phyloP scores from a whole-genome alignment of 2,329 filamentous ascomycete genomes.

The Nakataea oryzae region DNA sequence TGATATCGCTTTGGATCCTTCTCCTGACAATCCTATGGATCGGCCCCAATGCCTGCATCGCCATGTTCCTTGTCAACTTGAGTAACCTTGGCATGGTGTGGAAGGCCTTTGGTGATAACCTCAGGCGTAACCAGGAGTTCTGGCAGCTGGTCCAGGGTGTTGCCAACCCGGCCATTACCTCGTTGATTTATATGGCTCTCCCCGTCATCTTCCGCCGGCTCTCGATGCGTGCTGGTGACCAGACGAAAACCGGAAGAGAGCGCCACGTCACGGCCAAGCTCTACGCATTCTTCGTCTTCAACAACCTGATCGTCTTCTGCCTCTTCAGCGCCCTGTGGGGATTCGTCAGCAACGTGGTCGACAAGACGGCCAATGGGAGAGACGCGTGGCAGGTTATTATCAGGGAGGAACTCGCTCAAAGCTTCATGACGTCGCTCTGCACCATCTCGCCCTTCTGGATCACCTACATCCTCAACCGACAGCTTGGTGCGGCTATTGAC shows the following conservation, averaged over 20 bases:
- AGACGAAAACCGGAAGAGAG: slow-evolving; percentile 86
- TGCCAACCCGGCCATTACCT: slow-evolving; percentile 75
- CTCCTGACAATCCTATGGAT: slow-evolving; percentile 79
- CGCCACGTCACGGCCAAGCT: slow-evolving; percentile 83
- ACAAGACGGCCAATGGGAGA: slow-evolving; percentile 32
- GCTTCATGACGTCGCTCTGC: slow-evolving; percentile 60
- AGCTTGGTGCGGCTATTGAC: slow-evolving; percentile 87
- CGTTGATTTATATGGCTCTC: slow-evolving; percentile 74
- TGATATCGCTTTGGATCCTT: slow-evolving; percentile 77
- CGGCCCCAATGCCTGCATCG: slow-evolving; percentile 86
- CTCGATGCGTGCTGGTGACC: slow-evolving; percentile 72
- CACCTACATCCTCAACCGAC: slow-evolving; percentile 84
- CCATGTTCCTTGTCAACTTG: slow-evolving; percentile 84
- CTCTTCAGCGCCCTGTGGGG: slow-evolving; percentile 76
- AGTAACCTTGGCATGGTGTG: slow-evolving; percentile 71
- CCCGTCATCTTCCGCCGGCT: slow-evolving; percentile 87
- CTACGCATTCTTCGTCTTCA: slow-evolving; percentile 94
- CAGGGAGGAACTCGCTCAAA: not conserved
- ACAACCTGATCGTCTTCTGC: slow-evolving; percentile 91
- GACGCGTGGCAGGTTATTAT: slow-evolving; percentile 64
- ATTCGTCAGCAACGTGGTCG: slow-evolving; percentile 53
- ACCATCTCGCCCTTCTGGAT: slow-evolving; percentile 86
- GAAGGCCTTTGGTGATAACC: slow-evolving; percentile 57
- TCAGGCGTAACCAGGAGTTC: slow-evolving; percentile 51
- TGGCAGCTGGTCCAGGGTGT: slow-evolving; percentile 94